phyloP scores from a whole-genome alignment of 768 basidiomycete species.

The Calocybe cyanea region DNA sequence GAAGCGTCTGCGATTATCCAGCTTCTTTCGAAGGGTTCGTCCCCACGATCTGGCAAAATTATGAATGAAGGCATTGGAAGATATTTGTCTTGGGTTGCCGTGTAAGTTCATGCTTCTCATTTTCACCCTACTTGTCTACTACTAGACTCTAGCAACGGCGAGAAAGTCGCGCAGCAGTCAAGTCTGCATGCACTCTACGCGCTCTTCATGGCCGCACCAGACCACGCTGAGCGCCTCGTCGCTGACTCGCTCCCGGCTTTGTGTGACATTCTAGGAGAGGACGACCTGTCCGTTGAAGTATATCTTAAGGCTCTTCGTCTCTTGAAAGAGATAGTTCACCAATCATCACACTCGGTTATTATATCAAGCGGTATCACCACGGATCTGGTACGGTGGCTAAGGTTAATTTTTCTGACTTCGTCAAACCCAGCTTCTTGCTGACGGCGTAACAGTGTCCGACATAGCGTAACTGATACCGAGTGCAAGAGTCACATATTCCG shows the following conservation, averaged over 20 bases:
- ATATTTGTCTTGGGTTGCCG: constrained; percentile 12
- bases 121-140: neutral
- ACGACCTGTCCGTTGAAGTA: constrained; percentile 10
- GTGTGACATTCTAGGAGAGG: constrained; percentile 15
- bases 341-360: constrained; percentile 11
- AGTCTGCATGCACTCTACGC: constrained; percentile 15
- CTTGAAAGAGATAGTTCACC: constrained; percentile 7
- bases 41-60: constrained; percentile 15
- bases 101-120: constrained; percentile 4
- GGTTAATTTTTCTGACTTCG: constrained; percentile 3
- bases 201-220: constrained; percentile 14
- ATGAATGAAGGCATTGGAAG: constrained; percentile 18
- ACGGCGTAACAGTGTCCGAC: constrained; percentile 10
- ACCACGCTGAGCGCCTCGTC: constrained; percentile 15
- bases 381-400: constrained; percentile 15
- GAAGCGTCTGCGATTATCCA: constrained; percentile 14
- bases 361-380: constrained; percentile 12
- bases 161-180: constrained; percentile 12
- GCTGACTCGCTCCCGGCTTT: constrained; percentile 14
- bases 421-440: neutral
- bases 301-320: constrained; percentile 11
- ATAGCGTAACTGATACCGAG: constrained; percentile 9
- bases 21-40: constrained; percentile 14
- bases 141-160: constrained; percentile 9
- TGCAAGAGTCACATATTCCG: constrained; percentile 11